Conservation (phyloP, 352 stramenopile genomes). For the Globisporangium uncinulatum region DNA sequence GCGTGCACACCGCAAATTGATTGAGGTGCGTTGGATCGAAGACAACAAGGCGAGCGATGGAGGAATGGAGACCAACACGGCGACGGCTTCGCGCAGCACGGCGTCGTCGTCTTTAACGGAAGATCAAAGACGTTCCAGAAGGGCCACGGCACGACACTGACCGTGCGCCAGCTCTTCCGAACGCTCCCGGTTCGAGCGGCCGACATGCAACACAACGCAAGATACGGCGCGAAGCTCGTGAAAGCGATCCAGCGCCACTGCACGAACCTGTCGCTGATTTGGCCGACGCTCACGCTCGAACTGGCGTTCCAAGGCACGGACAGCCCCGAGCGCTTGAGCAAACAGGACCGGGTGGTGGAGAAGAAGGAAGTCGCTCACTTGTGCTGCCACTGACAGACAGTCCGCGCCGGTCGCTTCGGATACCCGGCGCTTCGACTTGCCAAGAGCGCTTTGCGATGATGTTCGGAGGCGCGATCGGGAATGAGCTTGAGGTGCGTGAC, state of each 20-base stretch:
- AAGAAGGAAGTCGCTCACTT: too few species aligned
- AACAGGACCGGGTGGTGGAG: not conserved
- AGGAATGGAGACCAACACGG: not conserved
- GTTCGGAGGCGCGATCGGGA: constrained; percentile 38
- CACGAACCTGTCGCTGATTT: constrained; percentile 62
- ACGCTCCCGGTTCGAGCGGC: constrained; percentile 51
- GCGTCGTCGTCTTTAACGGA: constrained; percentile 52
- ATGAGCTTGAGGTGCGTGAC: constrained; percentile 30
- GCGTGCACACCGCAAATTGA: constrained; percentile 62
- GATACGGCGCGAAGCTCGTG: constrained; percentile 27
- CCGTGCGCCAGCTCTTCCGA: constrained; percentile 47
- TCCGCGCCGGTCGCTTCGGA: constrained; percentile 10
- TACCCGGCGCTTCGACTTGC: constrained; percentile 13
- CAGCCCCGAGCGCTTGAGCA: not conserved
- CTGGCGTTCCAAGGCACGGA: constrained; percentile 36
- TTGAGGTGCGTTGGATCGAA: constrained; percentile 29
- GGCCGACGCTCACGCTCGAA: constrained; percentile 55
- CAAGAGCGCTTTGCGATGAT: constrained; percentile 29
- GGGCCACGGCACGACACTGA: constrained; percentile 41
- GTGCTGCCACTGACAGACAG: constrained; percentile 1
- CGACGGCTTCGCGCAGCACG: constrained; percentile 24
- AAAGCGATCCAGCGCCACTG: constrained; percentile 44
- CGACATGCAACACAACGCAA: constrained; percentile 30
- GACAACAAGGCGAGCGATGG: not conserved
- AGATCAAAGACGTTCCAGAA: constrained; percentile 28